Evolutionary conservation across 805 yeast species (phyloP), one percentile per base, ranked within the genome.

Genomic region (Candida manassasensis): DNA sequence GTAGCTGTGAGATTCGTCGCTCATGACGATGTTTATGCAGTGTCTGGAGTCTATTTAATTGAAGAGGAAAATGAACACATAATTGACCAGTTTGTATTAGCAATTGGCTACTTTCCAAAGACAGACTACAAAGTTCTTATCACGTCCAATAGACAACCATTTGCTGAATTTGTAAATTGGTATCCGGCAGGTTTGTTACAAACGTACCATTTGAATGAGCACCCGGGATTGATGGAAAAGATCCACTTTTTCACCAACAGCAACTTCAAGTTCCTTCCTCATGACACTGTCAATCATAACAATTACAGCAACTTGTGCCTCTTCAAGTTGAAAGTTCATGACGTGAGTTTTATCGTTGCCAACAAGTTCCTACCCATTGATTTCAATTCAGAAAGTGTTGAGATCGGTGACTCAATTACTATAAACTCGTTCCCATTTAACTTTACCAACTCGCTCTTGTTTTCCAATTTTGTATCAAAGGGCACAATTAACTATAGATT

Each of bases 401-500:
- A 19, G n/a, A 15, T 35, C 19, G 40, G 41, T n/a, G 45, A 42
- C 18, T 12, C 37, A 3, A 43, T 56, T 5, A 40, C 37, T 3
- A 45, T 55, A 11, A 27, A 35, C 5, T 42, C 53, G 3, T 49
- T 32, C 32, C 67, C 67, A 1, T 61, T 59, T 40, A 58, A 46
- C 31, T 50, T 58, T 31, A 59, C 61, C 1, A 59, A 59, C 36
- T 53, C 62, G 6, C 31, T 59, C 3, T 41, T 59, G 8, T 59
- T 61, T 37, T 36, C 53, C 8, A 45, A 47, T 18, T 59, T 57
- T 36, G 25, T 28, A 2, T 47, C 55, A 8, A 29, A 38, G 3
- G 63, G 64, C 3, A 30, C 41, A 3, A 35, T 65, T 8, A 61
- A 55, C 31, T 55, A 55, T 34, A 39, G 39, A 13, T 40, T 54